Evolutionary conservation across 23 red algal species (phyloP).

Genomic region (Gracilaria caudata): DNA sequence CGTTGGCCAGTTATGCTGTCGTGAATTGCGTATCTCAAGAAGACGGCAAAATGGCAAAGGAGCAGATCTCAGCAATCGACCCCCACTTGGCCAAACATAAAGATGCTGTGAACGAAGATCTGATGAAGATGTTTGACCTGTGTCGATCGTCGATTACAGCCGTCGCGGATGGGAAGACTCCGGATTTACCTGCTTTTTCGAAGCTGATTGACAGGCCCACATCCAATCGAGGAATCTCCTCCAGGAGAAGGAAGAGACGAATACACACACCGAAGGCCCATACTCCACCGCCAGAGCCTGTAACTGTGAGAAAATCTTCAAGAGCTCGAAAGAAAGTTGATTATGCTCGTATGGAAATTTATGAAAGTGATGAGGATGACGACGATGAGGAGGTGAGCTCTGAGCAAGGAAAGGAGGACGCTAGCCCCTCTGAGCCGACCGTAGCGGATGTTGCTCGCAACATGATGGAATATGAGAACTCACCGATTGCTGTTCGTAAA

Average conservation of each 20-base stretch:
- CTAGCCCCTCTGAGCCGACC: neutral
- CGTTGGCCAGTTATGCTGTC: neutral
- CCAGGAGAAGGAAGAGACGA: neutral
- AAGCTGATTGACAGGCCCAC: neutral
- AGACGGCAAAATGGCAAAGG: neutral
- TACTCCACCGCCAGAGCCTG: conserved; percentile 6
- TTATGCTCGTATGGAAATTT: conserved; percentile 33
- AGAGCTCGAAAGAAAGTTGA: conserved; percentile 16
- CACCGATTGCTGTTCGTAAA: conserved; percentile 1
- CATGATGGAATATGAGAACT: conserved; percentile 39
- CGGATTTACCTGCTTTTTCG: neutral
- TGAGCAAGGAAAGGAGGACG: neutral
- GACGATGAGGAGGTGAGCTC: neutral
- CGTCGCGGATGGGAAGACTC: neutral
- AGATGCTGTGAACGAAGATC: neutral
- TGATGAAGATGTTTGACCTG: neutral
- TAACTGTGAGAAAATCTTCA: conserved; percentile 7
- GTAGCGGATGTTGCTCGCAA: conserved; percentile 14
- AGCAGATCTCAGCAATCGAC: neutral
- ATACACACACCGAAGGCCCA: neutral
- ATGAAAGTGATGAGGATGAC: neutral
- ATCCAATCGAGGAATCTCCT: neutral
- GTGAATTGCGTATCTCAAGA: neutral
- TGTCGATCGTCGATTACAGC: neutral
- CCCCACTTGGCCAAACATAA: neutral